phyloP scores from a whole-genome alignment of 306 rosid genomes.

The Hippophae tibetana region DNA sequence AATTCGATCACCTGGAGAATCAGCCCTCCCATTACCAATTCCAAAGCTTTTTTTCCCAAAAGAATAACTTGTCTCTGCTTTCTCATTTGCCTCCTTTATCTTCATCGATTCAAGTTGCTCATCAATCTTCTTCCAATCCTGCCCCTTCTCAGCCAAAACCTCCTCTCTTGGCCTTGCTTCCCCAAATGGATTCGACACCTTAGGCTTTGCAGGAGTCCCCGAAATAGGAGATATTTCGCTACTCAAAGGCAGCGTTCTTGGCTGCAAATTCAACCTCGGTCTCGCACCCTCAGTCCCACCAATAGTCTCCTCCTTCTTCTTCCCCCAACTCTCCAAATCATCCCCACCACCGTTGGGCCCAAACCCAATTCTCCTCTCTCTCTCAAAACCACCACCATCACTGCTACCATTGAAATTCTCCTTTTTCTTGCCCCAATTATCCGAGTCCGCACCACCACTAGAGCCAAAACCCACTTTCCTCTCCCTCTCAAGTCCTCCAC shows the following conservation, averaged over 20 bases:
- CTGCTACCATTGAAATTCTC: neutral
- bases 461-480: too few species aligned
- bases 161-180: constrained; percentile 91
- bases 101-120: constrained; percentile 65
- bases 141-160: constrained; percentile 88
- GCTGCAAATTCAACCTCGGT: constrained; percentile 79
- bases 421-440: too few species aligned
- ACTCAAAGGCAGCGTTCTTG: constrained; percentile 38
- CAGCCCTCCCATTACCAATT: constrained; percentile 31
- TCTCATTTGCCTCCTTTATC: constrained; percentile 49
- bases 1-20: constrained; percentile 16
- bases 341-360: constrained; percentile 30
- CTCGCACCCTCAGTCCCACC: constrained; percentile 29
- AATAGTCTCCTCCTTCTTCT: constrained; percentile 24
- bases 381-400: constrained; percentile 39
- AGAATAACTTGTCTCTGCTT: constrained; percentile 22
- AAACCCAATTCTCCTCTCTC: constrained; percentile 34
- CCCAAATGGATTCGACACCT: constrained; percentile 64
- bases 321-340: constrained; percentile 38
- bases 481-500: too few species aligned
- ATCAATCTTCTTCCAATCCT: constrained; percentile 86
- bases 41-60: constrained; percentile 58
- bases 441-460: too few species aligned
- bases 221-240: constrained; percentile 33
- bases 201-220: constrained; percentile 34